Evolutionary conservation across 2,329 filamentous ascomycete species (phyloP).

Genomic region (Coniochaeta sp.): DNA sequence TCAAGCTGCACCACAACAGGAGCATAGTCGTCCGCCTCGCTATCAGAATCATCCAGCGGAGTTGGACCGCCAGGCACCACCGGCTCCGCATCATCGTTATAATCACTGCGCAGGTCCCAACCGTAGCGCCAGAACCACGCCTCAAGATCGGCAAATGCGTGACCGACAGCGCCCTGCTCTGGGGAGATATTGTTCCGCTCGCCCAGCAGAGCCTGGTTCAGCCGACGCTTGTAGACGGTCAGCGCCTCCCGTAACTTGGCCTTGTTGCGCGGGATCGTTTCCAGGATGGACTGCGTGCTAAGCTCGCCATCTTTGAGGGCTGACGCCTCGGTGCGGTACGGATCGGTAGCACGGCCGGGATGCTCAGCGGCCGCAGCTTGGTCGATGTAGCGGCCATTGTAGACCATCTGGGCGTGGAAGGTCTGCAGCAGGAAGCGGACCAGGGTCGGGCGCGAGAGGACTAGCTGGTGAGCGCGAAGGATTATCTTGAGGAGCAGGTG

Average conservation of each 20-base stretch:
- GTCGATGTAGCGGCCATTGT: constrained; percentile 41
- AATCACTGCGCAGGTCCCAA: constrained; percentile 46
- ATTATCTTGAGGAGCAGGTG: constrained; percentile 44
- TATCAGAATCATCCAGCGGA: constrained; percentile 23
- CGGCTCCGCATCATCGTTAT: constrained; percentile 32
- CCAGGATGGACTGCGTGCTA: constrained; percentile 18
- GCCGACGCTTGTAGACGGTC: constrained; percentile 44
- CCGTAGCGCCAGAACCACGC: constrained; percentile 37
- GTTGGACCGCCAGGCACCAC: not conserved
- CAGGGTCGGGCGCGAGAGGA: constrained; percentile 33
- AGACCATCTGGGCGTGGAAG: constrained; percentile 47
- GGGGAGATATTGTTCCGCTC: constrained; percentile 24
- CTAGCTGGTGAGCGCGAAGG: constrained; percentile 41
- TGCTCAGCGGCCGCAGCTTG: constrained; percentile 32
- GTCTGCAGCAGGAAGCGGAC: constrained; percentile 38
- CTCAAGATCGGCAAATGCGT: constrained; percentile 42
- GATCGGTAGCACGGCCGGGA: constrained; percentile 30
- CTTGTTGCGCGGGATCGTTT: constrained; percentile 22
- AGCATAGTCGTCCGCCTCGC: constrained; percentile 41
- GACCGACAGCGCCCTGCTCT: constrained; percentile 35
- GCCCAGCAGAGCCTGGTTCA: constrained; percentile 38
- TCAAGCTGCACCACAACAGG: constrained; percentile 47
- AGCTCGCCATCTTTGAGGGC: constrained; percentile 3
- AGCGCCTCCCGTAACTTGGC: constrained; percentile 36
- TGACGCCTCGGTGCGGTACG: not conserved